These are phyloP conservation scores for Leishmania mexicana DNA, from an alignment of 208 protist genomes.

Conservation along the genomic window DNA sequence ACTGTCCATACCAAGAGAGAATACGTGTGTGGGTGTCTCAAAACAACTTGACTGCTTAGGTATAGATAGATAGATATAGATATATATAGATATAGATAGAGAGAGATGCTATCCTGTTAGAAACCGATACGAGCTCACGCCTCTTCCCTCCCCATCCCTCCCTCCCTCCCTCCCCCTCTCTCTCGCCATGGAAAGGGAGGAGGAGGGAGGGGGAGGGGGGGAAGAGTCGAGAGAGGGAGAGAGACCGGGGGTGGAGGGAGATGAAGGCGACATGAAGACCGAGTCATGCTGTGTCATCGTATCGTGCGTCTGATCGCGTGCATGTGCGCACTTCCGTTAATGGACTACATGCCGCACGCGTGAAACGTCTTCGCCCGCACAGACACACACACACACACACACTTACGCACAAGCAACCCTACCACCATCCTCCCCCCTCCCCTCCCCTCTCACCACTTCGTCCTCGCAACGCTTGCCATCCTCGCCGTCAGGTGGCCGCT, in stretches of 20 bases:
- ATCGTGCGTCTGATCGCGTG: not conserved
- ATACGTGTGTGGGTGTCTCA: not conserved
- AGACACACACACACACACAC: not conserved
- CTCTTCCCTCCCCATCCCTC: too few species aligned
- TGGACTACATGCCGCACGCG: not conserved
- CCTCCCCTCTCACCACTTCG: not conserved
- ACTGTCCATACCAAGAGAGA: not conserved
- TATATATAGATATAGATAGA: not conserved
- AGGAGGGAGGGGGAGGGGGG: not conserved
- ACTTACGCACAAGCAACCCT: not conserved
- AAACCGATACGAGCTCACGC: not conserved
- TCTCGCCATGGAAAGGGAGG: not conserved
- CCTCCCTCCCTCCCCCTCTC: not conserved
- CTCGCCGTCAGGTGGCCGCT: not conserved
- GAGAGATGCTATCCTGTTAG: not conserved
- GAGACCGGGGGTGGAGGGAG: not conserved
- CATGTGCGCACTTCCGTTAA: not conserved
- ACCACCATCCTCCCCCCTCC: not conserved
- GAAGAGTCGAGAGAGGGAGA: not conserved
- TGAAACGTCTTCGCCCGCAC: not conserved
- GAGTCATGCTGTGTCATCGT: not conserved
- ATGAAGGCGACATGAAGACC: not conserved
- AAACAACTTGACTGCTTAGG: not conserved
- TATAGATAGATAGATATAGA: not conserved
- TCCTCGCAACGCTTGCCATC: not conserved